Base-by-base conservation (phyloP, 495 filamentous ascomycete genomes). In the Alectoria sarmentosa region DNA sequence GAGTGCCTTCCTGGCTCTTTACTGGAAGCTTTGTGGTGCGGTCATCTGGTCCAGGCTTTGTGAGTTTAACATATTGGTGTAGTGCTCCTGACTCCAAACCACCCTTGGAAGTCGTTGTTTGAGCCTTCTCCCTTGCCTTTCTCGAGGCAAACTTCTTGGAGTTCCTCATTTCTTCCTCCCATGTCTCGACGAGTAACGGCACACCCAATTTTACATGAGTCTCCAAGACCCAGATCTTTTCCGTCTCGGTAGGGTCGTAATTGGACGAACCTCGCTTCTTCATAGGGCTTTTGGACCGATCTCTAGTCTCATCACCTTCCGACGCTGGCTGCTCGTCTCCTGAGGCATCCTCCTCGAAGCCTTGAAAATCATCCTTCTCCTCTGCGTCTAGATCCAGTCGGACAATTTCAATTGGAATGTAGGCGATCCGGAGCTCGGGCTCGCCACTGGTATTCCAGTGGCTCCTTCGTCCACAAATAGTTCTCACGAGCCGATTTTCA, bases 141-240 rank as follows among this genome's bases (percentile, higher is more conserved):
- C 70, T 56, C 0, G 67, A 60, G 14, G 71, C 61, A 48, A 71
- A 72, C 63, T 77, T 75, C 67, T 83, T 88, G 19, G 79, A 75
- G 60, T 83, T 76, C 58, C 77, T 74, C 44, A 83, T 78, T 26
- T 82, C 78, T 60, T 84, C 85, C 66, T 96, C 86, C 85, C 90
- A 98, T 30, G 84, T 85, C 63, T 89, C 80, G 3, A 92, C 85
- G n/a, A 84, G 81, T 17, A 87, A 74, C 26, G 90, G 90, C 58
- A 90, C 79, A 0, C 90, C 88, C 21, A 88, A 71, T 61, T 83
- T 88, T 14, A 85, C 86, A 64, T 90, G 78, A 0, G 82, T 81
- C 69, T 91, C 88, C 15, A 90, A 83, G 9, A 97, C 74, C 92
- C 92, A 98, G 28, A 85, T 69, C 66, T 87, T 87, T 54, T 88